These are phyloP conservation scores for Annulohypoxylon maeteangense DNA, from an alignment of 495 filamentous ascomycete genomes.

Conservation along the genomic window DNA sequence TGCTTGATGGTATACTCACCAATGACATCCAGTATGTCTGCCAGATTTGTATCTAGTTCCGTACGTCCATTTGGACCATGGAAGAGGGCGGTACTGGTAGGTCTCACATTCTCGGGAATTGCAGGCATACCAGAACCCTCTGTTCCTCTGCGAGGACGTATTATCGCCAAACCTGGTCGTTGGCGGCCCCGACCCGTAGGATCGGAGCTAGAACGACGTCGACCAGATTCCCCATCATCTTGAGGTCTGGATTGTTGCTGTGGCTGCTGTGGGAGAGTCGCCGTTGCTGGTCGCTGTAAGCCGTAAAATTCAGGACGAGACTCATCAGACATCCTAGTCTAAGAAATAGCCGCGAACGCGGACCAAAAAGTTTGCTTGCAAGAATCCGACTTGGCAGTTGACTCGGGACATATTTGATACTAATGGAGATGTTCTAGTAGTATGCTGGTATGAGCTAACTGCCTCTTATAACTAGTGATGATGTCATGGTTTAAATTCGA, in stretches of 20 bases:
- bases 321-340: slow-evolving; percentile 40
- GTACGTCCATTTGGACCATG: slow-evolving; percentile 45
- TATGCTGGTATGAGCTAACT: background rate
- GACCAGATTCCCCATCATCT: slow-evolving; percentile 1
- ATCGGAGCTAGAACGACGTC: slow-evolving; percentile 46
- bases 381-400: slow-evolving; percentile 15
- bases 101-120: slow-evolving; percentile 32
- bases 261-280: background rate
- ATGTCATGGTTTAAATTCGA: slow-evolving; percentile 21
- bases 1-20: slow-evolving; percentile 58
- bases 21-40: slow-evolving; percentile 77
- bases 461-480: slow-evolving; percentile 18
- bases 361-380: slow-evolving; percentile 4
- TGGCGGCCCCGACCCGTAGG: slow-evolving; percentile 38
- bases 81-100: slow-evolving; percentile 47
- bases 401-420: slow-evolving; percentile 26
- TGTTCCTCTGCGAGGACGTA: slow-evolving; percentile 41
- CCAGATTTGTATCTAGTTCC: slow-evolving; percentile 68
- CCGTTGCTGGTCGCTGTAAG: slow-evolving; percentile 25
- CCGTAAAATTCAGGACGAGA: slow-evolving; percentile 24
- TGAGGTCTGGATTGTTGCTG: background rate
- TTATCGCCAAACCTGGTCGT: slow-evolving; percentile 33
- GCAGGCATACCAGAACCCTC: slow-evolving; percentile 23
- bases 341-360: slow-evolving; percentile 5
- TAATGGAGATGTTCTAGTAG: slow-evolving; percentile 12